A percentile compares a stretch with the other conserved stretches of the same genome.
phyloP scores from a whole-genome alignment of 2,329 filamentous ascomycete species.

The Neoscytalidium dimidiatum region DNA sequence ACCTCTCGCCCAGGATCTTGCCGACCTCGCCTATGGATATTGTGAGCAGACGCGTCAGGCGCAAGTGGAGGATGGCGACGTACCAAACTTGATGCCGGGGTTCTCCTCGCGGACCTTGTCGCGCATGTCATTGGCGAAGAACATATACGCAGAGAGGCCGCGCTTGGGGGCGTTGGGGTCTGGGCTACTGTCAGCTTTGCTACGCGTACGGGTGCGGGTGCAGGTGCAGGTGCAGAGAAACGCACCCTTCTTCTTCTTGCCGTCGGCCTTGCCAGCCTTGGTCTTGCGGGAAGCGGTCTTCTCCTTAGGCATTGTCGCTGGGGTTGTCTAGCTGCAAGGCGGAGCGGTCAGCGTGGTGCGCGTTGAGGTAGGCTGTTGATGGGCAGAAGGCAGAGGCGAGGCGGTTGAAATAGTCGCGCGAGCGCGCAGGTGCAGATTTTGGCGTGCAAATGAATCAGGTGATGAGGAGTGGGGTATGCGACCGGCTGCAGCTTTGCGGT shows the following conservation, averaged over 20 bases:
- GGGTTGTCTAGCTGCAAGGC: conserved; percentile 7
- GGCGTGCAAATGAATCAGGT: background rate
- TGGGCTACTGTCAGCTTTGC: conserved; percentile 41
- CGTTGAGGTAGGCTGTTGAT: background rate
- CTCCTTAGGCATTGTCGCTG: conserved; percentile 65
- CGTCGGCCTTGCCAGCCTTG: conserved; percentile 56
- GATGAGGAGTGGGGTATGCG: background rate
- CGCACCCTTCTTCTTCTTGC: conserved; percentile 73
- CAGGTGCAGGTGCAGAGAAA: conserved; percentile 6
- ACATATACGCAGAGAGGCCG: conserved; percentile 99
- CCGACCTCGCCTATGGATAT: conserved; percentile 76
- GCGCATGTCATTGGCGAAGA: conserved; percentile 99
- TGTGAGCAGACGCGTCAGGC: conserved; percentile 14
- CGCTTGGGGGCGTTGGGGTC: conserved; percentile 99
- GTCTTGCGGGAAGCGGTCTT: conserved; percentile 63
- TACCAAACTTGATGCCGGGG: conserved; percentile 94
- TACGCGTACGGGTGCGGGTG: background rate
- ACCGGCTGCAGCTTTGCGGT: conserved; percentile 2
- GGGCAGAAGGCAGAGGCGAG: background rate
- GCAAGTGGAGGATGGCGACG: conserved; percentile 30
- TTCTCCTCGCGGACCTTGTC: conserved; percentile 98
- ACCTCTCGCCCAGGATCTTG: conserved; percentile 96
- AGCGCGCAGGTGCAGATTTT: background rate
- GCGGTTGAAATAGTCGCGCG: conserved; percentile 17
- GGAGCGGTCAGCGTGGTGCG: background rate